Conservation (phyloP, 2,329 filamentous ascomycete species). For the Phoma herbarum region DNA sequence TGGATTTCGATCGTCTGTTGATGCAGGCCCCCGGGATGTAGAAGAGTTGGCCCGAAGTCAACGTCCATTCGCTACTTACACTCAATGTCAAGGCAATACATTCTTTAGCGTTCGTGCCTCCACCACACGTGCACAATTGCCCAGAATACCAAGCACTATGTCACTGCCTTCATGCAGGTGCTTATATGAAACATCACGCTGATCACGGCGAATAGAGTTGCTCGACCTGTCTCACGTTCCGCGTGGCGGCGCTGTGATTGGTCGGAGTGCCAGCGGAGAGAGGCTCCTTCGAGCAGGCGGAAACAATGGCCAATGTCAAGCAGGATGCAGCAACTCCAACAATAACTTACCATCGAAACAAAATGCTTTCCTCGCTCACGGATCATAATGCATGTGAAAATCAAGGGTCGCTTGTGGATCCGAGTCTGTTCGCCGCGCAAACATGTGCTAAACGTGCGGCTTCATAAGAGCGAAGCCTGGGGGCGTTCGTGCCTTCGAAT, state of each 20-base stretch:
- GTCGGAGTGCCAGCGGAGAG: slow-evolving; percentile 2
- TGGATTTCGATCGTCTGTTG: not conserved
- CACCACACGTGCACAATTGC: slow-evolving; percentile 7
- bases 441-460: not conserved
- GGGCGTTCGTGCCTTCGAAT: no score
- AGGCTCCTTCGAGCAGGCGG: slow-evolving; percentile 27
- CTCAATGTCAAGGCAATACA: not conserved
- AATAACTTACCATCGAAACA: slow-evolving; percentile 11
- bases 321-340: slow-evolving; percentile 4
- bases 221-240: slow-evolving; percentile 33
- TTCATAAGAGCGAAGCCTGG: not conserved
- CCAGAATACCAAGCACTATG: slow-evolving; percentile 15
- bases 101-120: not conserved
- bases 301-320: slow-evolving; percentile 4
- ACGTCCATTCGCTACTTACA: slow-evolving; percentile 4
- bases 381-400: slow-evolving; percentile 3
- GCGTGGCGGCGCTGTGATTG: slow-evolving; percentile 23
- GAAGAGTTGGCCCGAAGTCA: not conserved
- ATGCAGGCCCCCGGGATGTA: not conserved
- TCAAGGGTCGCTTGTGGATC: not conserved
- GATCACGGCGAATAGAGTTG: slow-evolving; percentile 15
- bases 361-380: slow-evolving; percentile 6
- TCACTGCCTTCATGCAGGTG: slow-evolving; percentile 12
- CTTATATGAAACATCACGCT: slow-evolving; percentile 7
- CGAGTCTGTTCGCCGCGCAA: not conserved